Evolutionary conservation across 805 yeast species (phyloP).

Genomic region (Zygoascus biomembranicola): DNA sequence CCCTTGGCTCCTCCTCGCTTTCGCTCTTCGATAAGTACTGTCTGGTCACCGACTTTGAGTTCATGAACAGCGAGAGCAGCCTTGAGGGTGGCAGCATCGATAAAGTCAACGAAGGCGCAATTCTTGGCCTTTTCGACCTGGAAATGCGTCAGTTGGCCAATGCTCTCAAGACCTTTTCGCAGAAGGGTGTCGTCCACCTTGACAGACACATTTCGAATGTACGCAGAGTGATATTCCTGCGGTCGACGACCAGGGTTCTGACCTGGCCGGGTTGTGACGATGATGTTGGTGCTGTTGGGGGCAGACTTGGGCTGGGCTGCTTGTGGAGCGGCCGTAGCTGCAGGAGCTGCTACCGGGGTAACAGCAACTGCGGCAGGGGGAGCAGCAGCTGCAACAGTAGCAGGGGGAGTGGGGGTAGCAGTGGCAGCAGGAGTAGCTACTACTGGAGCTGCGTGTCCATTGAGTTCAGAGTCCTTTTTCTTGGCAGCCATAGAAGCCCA

Average conservation of each 20-base stretch:
- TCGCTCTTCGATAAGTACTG: constrained; percentile 27
- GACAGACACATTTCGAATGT: constrained; percentile 27
- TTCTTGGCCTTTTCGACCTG: constrained; percentile 25
- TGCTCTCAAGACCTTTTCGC: constrained; percentile 22
- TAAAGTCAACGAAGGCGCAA: constrained; percentile 33
- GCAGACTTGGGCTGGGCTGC: not conserved
- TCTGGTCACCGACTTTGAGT: constrained; percentile 23
- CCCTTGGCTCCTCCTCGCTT: constrained; percentile 24
- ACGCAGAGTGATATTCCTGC: constrained; percentile 28
- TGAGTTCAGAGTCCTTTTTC: constrained; percentile 1
- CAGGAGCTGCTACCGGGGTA: not conserved
- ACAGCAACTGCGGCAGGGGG: not conserved
- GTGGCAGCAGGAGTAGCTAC: not conserved
- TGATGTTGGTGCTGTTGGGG: not conserved
- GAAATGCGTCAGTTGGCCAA: constrained; percentile 28
- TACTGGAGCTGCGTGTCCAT: constrained; percentile 5
- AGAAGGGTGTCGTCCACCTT: constrained; percentile 22
- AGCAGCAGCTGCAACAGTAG: not conserved
- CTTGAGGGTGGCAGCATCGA: constrained; percentile 23
- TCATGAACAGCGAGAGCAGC: constrained; percentile 26
- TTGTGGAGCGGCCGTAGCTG: not conserved
- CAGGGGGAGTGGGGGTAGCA: not conserved
- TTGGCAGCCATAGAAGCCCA: constrained; percentile 13
- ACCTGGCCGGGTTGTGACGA: constrained; percentile 1
- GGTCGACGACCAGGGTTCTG: constrained; percentile 5